Base-by-base conservation (phyloP, 139 green algal genomes). In the Spirogloea muscicola region DNA sequence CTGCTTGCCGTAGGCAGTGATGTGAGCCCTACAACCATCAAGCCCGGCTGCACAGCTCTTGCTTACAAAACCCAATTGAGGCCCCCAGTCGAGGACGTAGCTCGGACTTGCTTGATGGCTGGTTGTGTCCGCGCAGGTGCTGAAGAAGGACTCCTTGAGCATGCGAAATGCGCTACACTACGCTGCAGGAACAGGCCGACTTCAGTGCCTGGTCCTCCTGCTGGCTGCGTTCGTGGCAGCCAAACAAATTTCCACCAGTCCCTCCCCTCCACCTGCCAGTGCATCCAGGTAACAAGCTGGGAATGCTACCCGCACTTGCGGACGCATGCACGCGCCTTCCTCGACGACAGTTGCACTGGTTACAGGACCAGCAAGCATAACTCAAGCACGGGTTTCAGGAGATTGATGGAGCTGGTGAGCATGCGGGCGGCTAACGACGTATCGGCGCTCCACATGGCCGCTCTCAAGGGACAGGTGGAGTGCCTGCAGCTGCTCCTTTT, bases 401-500 rank as follows among this genome's bases (percentile, higher is more conserved):
- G 48, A 13, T 6, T 68, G 10, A 4, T 42, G 5, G 59, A 68
- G 42, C 5, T 68, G 3, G 27, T 68, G n/a, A 68, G 48, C 43
- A 27, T 43, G 13, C 59, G 27, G 4, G 59, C 59, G 5, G 59
- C 43, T 36, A 68, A 36, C 46, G 59, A 21, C 9, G 59, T 68
- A 7, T 55, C 59, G 29, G 63, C 63, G 33, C 63, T 72, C 36
- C 63, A 72, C 49, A 38, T 72, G 29, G 63, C 63, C 3, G 38
- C 63, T 16, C 34, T 72, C 13, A 62, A 62, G n/a, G 63, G 63
- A 18, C 63, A 72, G 3, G 49, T 40, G 33, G 63, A 72, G 7
- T 72, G 63, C 49, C 39, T 72, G 36, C 46, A 39, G 3, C 39
- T 72, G 3, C 63, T 72, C 13, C 39, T 72, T 18, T 38, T 61